Evolutionary conservation across 1,284 basidiomycete genomes (phyloP).

Genomic region (Earliella scabrosa): DNA sequence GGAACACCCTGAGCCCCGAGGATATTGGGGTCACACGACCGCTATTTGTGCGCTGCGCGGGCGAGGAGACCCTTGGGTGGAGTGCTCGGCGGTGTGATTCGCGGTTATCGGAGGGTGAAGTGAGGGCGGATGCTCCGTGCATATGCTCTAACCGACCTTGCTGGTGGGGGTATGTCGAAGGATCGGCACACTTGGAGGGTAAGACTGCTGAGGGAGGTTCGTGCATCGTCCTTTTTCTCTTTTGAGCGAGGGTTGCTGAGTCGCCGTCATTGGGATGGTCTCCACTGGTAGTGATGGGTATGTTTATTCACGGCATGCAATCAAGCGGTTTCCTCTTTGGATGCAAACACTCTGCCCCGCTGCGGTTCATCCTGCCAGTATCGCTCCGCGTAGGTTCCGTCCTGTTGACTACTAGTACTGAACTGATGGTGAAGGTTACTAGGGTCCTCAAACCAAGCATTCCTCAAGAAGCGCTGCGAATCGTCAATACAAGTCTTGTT

Average conservation of each 20-base stretch:
- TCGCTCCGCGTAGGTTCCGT: no score
- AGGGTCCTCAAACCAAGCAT: no score
- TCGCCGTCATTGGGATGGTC: no score
- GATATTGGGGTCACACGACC: constrained; percentile 22
- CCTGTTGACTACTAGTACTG: no score
- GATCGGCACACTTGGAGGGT: neutral
- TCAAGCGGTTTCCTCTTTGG: no score
- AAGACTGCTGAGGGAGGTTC: neutral
- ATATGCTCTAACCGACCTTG: neutral
- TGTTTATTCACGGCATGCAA: no score
- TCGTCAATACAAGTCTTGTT: no score
- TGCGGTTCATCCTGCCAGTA: no score
- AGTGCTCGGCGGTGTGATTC: constrained; percentile 4
- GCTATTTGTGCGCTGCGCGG: constrained; percentile 1
- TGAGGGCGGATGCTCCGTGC: neutral
- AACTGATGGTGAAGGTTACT: no score
- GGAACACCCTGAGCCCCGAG: constrained; percentile 15
- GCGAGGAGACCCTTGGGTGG: neutral
- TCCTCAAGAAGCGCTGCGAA: no score
- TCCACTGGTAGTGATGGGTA: no score
- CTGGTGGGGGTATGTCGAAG: neutral
- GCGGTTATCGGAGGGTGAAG: neutral
- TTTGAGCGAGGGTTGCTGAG: neutral
- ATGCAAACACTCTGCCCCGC: no score
- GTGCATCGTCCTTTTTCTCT: neutral